Conservation (phyloP, 139 green algal species). For the Yamagishiella unicocca region DNA sequence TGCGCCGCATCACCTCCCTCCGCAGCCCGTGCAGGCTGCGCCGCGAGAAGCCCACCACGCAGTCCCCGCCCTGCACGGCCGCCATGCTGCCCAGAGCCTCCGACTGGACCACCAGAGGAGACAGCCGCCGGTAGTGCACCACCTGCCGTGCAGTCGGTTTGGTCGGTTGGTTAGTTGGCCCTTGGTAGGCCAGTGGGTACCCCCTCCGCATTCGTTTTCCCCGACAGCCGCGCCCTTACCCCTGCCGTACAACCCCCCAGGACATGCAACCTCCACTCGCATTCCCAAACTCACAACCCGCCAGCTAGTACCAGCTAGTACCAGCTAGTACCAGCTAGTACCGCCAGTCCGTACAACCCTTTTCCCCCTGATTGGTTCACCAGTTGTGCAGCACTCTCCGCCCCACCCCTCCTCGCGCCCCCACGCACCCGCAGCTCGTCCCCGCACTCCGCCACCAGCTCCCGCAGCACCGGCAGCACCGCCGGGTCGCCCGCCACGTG, state of each 20-base stretch:
- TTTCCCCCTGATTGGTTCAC: too few relatives aligned
- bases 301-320: too few relatives aligned
- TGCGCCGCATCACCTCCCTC: constrained; percentile 47
- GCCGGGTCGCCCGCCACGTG: constrained; percentile 95
- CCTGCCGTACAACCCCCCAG: too few relatives aligned
- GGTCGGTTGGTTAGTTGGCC: too few relatives aligned
- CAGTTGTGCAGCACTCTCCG: neutral
- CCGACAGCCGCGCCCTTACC: too few relatives aligned
- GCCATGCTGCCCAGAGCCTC: constrained; percentile 45
- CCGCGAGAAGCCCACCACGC: constrained; percentile 91
- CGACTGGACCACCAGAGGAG: constrained; percentile 70
- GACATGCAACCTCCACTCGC: too few relatives aligned
- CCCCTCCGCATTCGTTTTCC: too few relatives aligned
- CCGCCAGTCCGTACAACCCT: too few relatives aligned
- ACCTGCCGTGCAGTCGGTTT: too few relatives aligned
- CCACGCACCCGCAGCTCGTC: constrained; percentile 72
- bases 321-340: too few relatives aligned
- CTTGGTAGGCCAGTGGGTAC: too few relatives aligned
- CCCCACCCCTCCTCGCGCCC: neutral
- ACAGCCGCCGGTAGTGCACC: constrained; percentile 80
- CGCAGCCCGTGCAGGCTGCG: constrained; percentile 46
- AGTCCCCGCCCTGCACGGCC: constrained; percentile 87
- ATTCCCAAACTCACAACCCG: too few relatives aligned
- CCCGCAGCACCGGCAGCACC: constrained; percentile 82
- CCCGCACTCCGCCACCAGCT: constrained; percentile 66